Evolutionary conservation across 306 rosid species (phyloP).

Genomic region (Dryas alaskensis): DNA sequence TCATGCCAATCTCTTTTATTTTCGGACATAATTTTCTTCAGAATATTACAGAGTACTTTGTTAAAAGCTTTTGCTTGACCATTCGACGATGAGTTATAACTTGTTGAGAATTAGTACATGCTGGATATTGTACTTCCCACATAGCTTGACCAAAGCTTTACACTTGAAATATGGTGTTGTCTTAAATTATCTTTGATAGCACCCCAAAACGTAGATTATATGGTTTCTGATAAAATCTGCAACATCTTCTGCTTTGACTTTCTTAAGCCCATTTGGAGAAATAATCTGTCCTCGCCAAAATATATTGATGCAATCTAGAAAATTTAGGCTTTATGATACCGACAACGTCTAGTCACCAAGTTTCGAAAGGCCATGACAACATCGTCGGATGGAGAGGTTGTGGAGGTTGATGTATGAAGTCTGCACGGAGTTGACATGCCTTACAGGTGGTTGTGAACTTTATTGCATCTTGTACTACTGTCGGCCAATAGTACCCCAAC

Average conservation of each 20-base stretch:
- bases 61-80: background rate
- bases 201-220: no score
- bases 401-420: background rate
- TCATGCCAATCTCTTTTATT: slow-evolving; percentile 3
- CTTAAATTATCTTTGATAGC: no score
- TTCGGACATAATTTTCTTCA: background rate
- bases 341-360: background rate
- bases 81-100: background rate
- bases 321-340: background rate
- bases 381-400: background rate
- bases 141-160: background rate
- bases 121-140: background rate
- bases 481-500: no score
- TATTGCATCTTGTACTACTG: background rate
- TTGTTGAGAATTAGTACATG: background rate
- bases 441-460: background rate
- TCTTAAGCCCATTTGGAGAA: no score
- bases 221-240: background rate
- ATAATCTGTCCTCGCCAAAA: no score
- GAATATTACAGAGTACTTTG: background rate
- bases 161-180: background rate
- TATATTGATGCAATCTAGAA: no score
- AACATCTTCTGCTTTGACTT: no score
- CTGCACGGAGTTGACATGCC: background rate
- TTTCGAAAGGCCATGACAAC: background rate